Conservation (phyloP, 1,284 basidiomycete genomes). For the Microstroma glucosiphilum region DNA sequence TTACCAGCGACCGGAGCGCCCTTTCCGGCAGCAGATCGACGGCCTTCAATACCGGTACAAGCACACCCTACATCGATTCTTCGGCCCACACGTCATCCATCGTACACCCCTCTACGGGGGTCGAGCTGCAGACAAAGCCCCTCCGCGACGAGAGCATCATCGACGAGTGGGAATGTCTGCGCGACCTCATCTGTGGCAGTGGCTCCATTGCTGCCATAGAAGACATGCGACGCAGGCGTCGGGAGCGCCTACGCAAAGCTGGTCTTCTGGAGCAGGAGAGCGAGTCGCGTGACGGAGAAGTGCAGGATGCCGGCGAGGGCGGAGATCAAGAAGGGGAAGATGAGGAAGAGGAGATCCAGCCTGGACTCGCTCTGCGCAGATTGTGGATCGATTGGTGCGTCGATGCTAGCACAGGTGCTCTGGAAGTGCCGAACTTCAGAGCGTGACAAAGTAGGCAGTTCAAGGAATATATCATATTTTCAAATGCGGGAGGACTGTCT, state of each 20-base stretch:
- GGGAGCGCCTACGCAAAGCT: not conserved
- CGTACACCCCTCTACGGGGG: conserved; percentile 8
- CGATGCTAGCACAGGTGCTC: no score
- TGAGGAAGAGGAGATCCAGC: not conserved
- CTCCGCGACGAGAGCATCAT: conserved; percentile 20
- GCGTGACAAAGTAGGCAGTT: no score
- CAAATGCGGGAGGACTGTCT: no score
- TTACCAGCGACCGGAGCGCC: not conserved
- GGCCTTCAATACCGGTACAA: not conserved
- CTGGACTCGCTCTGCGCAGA: not conserved
- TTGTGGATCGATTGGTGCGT: conserved; percentile 4
- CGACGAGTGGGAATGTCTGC: conserved; percentile 42
- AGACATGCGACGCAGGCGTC: not conserved
- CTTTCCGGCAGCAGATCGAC: not conserved
- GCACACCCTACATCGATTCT: conserved; percentile 11
- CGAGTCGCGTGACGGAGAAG: not conserved
- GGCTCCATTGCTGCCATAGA: not conserved
- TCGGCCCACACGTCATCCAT: conserved; percentile 3
- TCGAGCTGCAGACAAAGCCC: conserved; percentile 13
- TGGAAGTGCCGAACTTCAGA: no score
- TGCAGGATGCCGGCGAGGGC: not conserved
- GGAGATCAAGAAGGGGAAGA: not conserved
- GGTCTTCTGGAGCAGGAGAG: not conserved
- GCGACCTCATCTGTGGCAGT: conserved; percentile 28
- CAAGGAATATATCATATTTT: no score